Conservation (phyloP, 2,329 filamentous ascomycete species). For the Tympanopsis confertula region DNA sequence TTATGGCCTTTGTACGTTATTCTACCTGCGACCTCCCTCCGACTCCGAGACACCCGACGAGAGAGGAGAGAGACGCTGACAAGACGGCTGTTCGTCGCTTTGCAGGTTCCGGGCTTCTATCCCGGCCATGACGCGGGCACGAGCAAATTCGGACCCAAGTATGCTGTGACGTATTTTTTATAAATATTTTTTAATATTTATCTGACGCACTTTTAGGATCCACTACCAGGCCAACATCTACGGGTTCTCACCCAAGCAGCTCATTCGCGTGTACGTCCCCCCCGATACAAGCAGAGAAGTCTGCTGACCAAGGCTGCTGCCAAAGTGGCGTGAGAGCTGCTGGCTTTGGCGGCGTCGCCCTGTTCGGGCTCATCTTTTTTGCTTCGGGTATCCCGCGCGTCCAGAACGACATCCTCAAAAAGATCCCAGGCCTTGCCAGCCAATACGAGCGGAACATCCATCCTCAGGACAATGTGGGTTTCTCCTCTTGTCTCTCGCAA, state of each 20-base stretch:
- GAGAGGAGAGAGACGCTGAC: too few species aligned
- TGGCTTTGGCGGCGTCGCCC: slow-evolving; percentile 44
- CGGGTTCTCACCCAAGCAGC: slow-evolving; percentile 36
- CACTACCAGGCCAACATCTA: slow-evolving; percentile 41
- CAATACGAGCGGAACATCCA: not conserved
- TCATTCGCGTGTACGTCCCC: slow-evolving; percentile 37
- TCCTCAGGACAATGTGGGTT: not conserved
- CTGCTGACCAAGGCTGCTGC: not conserved
- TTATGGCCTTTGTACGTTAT: too few species aligned
- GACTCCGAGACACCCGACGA: too few species aligned
- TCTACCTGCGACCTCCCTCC: too few species aligned
- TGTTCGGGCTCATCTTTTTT: slow-evolving; percentile 45
- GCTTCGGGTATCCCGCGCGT: slow-evolving; percentile 51
- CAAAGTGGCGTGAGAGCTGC: slow-evolving; percentile 37
- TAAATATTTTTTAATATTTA: too few species aligned
- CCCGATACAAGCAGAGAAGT: not conserved
- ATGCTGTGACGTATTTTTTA: too few species aligned
- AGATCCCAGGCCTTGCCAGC: slow-evolving; percentile 14
- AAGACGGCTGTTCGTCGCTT: too few species aligned
- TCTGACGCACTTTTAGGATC: slow-evolving; percentile 45
- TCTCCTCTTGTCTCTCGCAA: not conserved
- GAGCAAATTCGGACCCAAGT: too few species aligned
- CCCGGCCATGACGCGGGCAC: too few species aligned
- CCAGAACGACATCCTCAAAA: slow-evolving; percentile 45
- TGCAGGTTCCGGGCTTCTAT: too few species aligned